Conservation (phyloP, 1,284 basidiomycete genomes). For the Anthracocystis walkeri region DNA sequence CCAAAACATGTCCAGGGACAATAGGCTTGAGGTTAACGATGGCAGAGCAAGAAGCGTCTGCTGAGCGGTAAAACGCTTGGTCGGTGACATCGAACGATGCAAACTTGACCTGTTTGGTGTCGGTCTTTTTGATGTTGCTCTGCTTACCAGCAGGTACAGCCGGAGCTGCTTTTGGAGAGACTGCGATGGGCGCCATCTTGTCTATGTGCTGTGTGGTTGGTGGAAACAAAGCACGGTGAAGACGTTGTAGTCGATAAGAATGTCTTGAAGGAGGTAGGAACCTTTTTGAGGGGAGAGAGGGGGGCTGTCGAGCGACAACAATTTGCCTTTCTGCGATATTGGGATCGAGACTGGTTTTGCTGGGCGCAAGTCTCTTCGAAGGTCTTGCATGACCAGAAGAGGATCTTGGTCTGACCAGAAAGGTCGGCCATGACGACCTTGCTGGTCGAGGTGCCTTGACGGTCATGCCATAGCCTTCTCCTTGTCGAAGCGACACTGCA, state of each 20-base stretch:
- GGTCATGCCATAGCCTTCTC: constrained; percentile 11
- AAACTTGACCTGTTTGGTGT: constrained; percentile 25
- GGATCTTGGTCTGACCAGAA: constrained; percentile 25
- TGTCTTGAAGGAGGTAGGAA: constrained; percentile 19
- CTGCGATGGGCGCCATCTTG: constrained; percentile 44
- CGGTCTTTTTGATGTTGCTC: neutral
- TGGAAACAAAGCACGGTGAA: constrained; percentile 13
- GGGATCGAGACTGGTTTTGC: neutral
- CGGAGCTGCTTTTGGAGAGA: constrained; percentile 38
- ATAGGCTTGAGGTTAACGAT: constrained; percentile 69
- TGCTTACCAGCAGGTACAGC: constrained; percentile 17
- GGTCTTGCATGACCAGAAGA: constrained; percentile 2
- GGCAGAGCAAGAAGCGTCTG: constrained; percentile 28
- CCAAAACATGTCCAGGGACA: constrained; percentile 65
- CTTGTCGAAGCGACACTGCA: neutral
- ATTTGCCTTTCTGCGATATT: neutral
- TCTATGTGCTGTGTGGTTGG: neutral
- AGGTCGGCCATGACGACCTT: constrained; percentile 45
- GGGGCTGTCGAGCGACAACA: constrained; percentile 15
- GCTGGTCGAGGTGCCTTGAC: constrained; percentile 22
- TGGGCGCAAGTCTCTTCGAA: neutral
- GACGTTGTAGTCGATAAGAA: constrained; percentile 32
- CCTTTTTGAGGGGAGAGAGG: constrained; percentile 25
- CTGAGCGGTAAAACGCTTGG: constrained; percentile 53
- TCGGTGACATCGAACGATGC: constrained; percentile 53